Evolutionary conservation across 257 asterid genomes (phyloP), one percentile per base, ranked within the genome.

Genomic region (Eucommia ulmoides): DNA sequence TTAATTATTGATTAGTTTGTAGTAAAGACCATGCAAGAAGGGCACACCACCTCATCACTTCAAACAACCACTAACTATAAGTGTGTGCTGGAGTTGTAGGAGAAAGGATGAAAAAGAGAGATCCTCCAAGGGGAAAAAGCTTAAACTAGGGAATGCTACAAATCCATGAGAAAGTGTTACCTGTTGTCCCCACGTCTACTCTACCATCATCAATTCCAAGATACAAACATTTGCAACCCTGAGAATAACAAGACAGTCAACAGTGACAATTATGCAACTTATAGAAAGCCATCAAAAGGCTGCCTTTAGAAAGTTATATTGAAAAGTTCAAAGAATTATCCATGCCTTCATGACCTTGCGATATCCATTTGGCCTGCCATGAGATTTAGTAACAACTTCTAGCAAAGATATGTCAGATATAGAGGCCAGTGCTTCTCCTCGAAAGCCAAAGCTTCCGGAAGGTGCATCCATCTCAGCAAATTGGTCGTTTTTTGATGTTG

Each of bases 331-430:
- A 38, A 38, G 21, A 42, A 16, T 16, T 42, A 42, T 42, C 1
- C 48, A 42, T 56, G 82, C 98, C 94, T 85, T 89, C 68, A 89
- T 63, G 47, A 89, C 76, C 73, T 89, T 89, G 53, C 71, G 80
- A 75, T 89, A 85, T 56, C 96, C 94, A 76, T 80, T 78, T 63
- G 94, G 94, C 77, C 68, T 85, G 48, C 94, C 94, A 33, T 74
- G 77, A 49, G 84, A 76, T 74, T 83, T 89, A 20, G 94, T 72
- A 62, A 71, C 65, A 56, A 89, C 74, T 79, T 82, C 98, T 73
- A 89, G 49, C 75, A 80, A 67, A 54, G 98, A 77, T 65, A 85
- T 67, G 51, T 78, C 79, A 65, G 96, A 75, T 74, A 89, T 78
- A 35, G 97, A 88, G 68, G 87, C 66, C 61, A 89, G 74, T 47